Evolutionary conservation across 2,329 filamentous ascomycete genomes (phyloP).

Genomic region (Colletotrichum sp.): DNA sequence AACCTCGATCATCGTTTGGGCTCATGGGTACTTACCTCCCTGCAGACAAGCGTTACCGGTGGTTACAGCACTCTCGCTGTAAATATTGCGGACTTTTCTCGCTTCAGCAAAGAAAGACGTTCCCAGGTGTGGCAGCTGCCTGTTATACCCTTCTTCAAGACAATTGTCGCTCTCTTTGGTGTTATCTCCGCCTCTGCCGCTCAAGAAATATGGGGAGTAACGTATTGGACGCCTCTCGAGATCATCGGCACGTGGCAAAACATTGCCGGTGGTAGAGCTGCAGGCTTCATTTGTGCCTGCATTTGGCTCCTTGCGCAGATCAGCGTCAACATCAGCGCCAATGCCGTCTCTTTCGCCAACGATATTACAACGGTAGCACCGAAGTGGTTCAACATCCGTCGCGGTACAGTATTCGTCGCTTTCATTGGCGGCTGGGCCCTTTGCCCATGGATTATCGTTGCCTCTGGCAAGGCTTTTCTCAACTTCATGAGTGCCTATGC

Average conservation of each 20-base stretch:
- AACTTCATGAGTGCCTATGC: slow-evolving; percentile 36
- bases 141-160: neutral
- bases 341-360: neutral
- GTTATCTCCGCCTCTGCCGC: neutral
- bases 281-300: neutral
- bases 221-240: neutral
- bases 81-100: slow-evolving; percentile 50
- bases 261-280: neutral
- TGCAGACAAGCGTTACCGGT: slow-evolving; percentile 45
- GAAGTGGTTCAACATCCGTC: neutral
- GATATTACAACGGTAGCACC: neutral
- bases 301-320: neutral
- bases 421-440: slow-evolving; percentile 29
- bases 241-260: neutral
- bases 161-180: neutral
- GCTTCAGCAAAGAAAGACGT: slow-evolving; percentile 41
- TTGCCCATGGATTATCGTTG: slow-evolving; percentile 39
- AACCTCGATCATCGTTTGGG: neutral
- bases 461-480: slow-evolving; percentile 32
- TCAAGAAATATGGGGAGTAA: neutral
- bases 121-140: slow-evolving; percentile 43
- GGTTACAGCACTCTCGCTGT: slow-evolving; percentile 53
- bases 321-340: neutral
- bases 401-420: neutral
- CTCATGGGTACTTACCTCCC: neutral